These are phyloP conservation scores for Albatrellus ellisii DNA, from an alignment of 768 basidiomycete genomes.

Conservation along the genomic window DNA sequence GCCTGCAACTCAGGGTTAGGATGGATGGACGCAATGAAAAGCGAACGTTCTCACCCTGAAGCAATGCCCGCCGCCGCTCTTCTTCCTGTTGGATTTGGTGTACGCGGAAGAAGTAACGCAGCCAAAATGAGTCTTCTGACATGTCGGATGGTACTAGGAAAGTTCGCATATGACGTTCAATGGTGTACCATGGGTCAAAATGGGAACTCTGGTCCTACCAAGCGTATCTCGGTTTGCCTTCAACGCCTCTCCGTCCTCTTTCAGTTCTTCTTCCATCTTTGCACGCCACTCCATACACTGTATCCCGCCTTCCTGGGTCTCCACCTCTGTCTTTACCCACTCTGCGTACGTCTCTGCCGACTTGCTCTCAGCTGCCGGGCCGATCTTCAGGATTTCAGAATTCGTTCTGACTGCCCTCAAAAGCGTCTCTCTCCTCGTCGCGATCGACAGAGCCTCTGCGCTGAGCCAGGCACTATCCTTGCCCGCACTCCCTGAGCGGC, in stretches of 20 bases:
- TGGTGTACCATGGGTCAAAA: neutral
- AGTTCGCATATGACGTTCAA: neutral
- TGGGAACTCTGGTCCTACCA: constrained; percentile 31
- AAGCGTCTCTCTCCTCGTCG: constrained; percentile 21
- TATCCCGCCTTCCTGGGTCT: constrained; percentile 41
- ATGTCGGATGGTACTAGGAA: constrained; percentile 57
- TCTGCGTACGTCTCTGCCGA: constrained; percentile 38
- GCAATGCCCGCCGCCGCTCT: constrained; percentile 60
- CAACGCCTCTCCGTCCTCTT: constrained; percentile 36
- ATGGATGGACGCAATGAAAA: neutral
- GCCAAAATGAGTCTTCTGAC: constrained; percentile 64
- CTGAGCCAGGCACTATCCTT: constrained; percentile 15
- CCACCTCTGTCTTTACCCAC: constrained; percentile 44
- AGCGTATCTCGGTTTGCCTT: constrained; percentile 39
- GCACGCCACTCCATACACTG: constrained; percentile 43
- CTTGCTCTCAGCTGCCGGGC: constrained; percentile 55
- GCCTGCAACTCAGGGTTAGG: constrained; percentile 22
- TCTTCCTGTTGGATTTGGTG: constrained; percentile 74
- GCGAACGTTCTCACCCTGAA: constrained; percentile 46
- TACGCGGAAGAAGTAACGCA: constrained; percentile 80
- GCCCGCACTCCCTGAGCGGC: constrained; percentile 15
- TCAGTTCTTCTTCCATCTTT: constrained; percentile 33
- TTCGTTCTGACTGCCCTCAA: constrained; percentile 62
- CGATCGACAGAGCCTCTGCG: constrained; percentile 16
- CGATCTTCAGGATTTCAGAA: constrained; percentile 58